These are phyloP conservation scores for Tricholomella constricta DNA, from an alignment of 768 basidiomycete genomes.

Conservation along the genomic window DNA sequence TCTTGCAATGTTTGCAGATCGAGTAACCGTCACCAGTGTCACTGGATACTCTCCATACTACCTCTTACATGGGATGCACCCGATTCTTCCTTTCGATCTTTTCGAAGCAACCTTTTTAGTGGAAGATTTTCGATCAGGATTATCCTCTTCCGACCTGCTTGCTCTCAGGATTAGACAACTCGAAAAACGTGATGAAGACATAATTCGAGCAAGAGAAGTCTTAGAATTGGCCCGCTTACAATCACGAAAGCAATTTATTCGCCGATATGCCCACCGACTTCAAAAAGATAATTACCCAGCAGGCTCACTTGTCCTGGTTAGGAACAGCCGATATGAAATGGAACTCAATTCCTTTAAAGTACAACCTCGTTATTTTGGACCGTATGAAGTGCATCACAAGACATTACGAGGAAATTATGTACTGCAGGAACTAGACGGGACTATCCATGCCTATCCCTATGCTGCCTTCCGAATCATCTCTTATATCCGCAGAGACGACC, in stretches of 20 bases:
- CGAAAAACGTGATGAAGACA: neutral
- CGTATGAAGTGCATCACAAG: neutral
- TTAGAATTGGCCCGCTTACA: neutral
- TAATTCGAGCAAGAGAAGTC: neutral
- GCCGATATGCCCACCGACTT: neutral
- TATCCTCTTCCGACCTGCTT: neutral
- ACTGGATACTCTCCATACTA: conserved; percentile 23
- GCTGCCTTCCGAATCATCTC: too few species aligned
- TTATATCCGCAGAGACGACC: too few species aligned
- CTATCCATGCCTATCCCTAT: too few species aligned
- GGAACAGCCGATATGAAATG: neutral
- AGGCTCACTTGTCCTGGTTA: neutral
- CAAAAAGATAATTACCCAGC: neutral
- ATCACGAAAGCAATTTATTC: neutral
- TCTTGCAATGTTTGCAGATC: conserved; percentile 13
- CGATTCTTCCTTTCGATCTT: conserved; percentile 28
- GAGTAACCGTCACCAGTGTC: conserved; percentile 12
- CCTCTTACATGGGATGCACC: conserved; percentile 20
- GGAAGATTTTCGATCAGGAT: neutral
- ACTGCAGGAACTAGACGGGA: neutral
- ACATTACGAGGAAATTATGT: neutral
- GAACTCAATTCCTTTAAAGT: neutral
- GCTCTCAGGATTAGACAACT: neutral
- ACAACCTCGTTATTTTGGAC: neutral
- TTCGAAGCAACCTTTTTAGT: conserved; percentile 29